Evolutionary conservation across 352 stramenopile genomes (phyloP), one percentile per base, ranked within the genome.

Genomic region (Thalassiosira hispida): DNA sequence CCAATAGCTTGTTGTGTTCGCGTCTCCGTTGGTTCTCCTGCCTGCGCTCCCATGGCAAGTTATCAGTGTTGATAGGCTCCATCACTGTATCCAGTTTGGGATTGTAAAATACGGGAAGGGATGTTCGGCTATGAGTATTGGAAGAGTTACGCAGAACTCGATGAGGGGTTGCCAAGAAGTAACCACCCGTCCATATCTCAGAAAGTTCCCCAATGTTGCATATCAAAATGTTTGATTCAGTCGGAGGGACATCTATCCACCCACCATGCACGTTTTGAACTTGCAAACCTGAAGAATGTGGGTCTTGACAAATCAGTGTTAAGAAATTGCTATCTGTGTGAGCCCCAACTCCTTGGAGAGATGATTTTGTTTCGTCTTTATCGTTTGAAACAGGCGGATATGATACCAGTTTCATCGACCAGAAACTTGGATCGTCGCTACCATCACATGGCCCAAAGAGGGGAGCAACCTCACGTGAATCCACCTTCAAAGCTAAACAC

Each of bases 21-120:
- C 70, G 69, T 22, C 61, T 66, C 75, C 63, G 76, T 72, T 81
- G 69, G 44, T 84, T 86, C 20, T 83, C 42, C 47, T 52, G 14
- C 14, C 27, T 44, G 46, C 79, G 49, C 46, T 79, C 67, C 67
- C 77, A 83, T 12, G 35, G 52, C 60, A 73, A 47, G 0, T 69
- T 9, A 38, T 84, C 61, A 27, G 42, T 59, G 27, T 80, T 76
- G 25, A 90, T 67, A 56, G 83, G 76, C 57, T 84, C 65, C 49
- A 92, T 86, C 5, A 78, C 70, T 29, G 80, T 64, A 40, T 82
- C 77, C 22, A 92, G 35, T 42, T 71, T 77, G 20, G 84, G 87
- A 80, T 92, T 92, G 69, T 90, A 91, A 77, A 92, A 92, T 1
- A 91, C 53, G 42, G 87, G 75, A 18, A 92, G 22, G 22, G 87